These are phyloP conservation scores for Amanita phalloides DNA, from an alignment of 768 basidiomycete genomes.

Conservation along the genomic window DNA sequence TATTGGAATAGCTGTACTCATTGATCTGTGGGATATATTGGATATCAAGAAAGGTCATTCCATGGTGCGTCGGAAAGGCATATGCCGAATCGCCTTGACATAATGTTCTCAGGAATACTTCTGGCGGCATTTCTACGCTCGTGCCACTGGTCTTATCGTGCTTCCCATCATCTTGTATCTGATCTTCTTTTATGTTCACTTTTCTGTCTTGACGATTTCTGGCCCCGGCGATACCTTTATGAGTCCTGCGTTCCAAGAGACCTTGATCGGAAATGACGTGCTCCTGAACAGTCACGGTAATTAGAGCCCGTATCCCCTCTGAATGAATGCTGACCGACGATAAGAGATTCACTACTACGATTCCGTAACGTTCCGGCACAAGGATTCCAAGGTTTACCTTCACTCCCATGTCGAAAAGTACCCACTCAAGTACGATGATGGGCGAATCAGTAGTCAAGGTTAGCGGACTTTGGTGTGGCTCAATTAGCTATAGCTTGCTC, in stretches of 20 bases:
- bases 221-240: slow-evolving; percentile 95
- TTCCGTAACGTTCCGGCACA: slow-evolving; percentile 78
- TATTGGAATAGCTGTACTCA: slow-evolving; percentile 83
- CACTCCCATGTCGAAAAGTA: slow-evolving; percentile 91
- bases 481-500: background rate
- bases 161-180: slow-evolving; percentile 89
- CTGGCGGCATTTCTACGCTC: slow-evolving; percentile 78
- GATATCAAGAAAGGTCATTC: slow-evolving; percentile 72
- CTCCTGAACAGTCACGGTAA: slow-evolving; percentile 85
- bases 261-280: slow-evolving; percentile 84
- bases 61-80: slow-evolving; percentile 42
- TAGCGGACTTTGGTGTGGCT: slow-evolving; percentile 3
- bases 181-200: slow-evolving; percentile 94
- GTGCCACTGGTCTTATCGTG: slow-evolving; percentile 75
- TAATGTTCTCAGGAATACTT: slow-evolving; percentile 61
- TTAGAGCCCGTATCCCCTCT: background rate
- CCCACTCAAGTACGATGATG: slow-evolving; percentile 91
- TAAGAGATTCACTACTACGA: slow-evolving; percentile 93
- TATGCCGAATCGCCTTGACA: slow-evolving; percentile 1
- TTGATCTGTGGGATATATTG: slow-evolving; percentile 92
- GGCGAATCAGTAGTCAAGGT: slow-evolving; percentile 92
- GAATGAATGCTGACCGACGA: slow-evolving; percentile 1
- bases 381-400: slow-evolving; percentile 85
- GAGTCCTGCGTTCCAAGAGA: slow-evolving; percentile 98
- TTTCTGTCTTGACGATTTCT: slow-evolving; percentile 75